Base-by-base conservation (phyloP, 768 basidiomycete species). In the Phaeotremella skinneri region DNA sequence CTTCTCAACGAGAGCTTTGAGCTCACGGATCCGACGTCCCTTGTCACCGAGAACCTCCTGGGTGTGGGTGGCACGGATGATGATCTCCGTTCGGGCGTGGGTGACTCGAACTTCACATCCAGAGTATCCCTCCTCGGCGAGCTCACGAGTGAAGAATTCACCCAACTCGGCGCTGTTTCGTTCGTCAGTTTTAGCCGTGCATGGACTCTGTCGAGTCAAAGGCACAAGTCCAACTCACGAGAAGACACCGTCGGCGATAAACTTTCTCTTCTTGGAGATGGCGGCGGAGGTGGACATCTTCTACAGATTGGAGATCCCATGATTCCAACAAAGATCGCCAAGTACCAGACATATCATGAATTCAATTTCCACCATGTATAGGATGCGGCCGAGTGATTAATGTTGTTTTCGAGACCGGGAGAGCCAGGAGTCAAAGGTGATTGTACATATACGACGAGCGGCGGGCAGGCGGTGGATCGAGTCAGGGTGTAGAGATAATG, bases 71-170 rank as follows among this genome's bases (percentile, higher is more conserved):
- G 96, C 96, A 73, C 94, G 91, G 81, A 99, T 97, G 82, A 99
- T 98, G 78, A 99, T 97, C 90, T 99, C 96, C 70, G 96, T 99
- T 75, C 94, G 89, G 64, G 94, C 93, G 79, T 98, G 94, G 68
- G 96, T 97, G 63, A 97, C 93, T 76, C 96, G 91, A 79, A 99
- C 96, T 81, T 99, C 96, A 80, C 96, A 99, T 55, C 96, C 96
- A 81, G 96, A 98, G 85, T 98, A 99, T 70, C 94, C 94, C 81
- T 99, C 96, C 81, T 93, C 93, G 55, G 96, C 90, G 73, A 98
- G 89, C 81, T 98, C 94, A 70, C 92, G 76, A 49, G 76, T 74
- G 75, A 73, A 75, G 63, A 32, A 31, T 31, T 39, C 52, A 42
- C 31, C 31, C 16, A 20, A 31, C 26, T 50, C 27, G 25, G 49